These are phyloP conservation scores for Globisporangium paddicum DNA, from an alignment of 352 stramenopile species.

Conservation along the genomic window DNA sequence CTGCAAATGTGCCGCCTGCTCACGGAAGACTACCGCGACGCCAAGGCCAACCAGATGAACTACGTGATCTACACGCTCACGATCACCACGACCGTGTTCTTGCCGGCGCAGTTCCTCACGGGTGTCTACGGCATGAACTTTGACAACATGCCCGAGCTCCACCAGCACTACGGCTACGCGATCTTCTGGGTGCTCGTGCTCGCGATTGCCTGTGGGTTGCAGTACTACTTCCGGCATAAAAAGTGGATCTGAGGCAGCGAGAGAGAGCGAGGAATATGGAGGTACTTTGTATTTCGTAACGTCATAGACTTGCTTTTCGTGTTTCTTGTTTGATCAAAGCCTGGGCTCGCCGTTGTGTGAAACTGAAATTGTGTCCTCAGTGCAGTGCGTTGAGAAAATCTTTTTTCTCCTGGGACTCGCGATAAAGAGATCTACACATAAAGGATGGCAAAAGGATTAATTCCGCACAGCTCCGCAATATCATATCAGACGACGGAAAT, in stretches of 20 bases:
- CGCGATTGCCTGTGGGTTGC: constrained; percentile 52
- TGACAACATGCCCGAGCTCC: constrained; percentile 85
- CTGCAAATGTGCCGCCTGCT: constrained; percentile 76
- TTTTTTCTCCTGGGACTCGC: constrained; percentile 51
- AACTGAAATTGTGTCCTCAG: not conserved
- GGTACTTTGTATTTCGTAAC: not conserved
- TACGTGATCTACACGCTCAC: constrained; percentile 90
- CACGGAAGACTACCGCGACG: constrained; percentile 80
- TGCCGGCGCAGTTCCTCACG: constrained; percentile 86
- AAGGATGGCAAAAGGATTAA: no score
- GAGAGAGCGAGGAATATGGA: not conserved
- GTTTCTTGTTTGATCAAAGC: not conserved
- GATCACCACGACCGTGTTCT: constrained; percentile 85
- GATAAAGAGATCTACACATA: constrained; percentile 49
- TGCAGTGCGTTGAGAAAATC: constrained; percentile 32
- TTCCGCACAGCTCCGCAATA: no score
- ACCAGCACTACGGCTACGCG: constrained; percentile 73
- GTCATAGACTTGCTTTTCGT: constrained; percentile 9
- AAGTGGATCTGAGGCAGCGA: constrained; percentile 62
- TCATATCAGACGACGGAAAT: no score
- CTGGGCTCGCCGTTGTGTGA: not conserved
- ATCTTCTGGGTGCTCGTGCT: constrained; percentile 82
- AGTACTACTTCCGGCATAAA: constrained; percentile 83
- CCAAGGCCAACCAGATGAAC: constrained; percentile 85
- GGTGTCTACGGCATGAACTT: constrained; percentile 91